phyloP scores from a whole-genome alignment of 2,329 filamentous ascomycete species.

The Aureobasidium uvarum region DNA sequence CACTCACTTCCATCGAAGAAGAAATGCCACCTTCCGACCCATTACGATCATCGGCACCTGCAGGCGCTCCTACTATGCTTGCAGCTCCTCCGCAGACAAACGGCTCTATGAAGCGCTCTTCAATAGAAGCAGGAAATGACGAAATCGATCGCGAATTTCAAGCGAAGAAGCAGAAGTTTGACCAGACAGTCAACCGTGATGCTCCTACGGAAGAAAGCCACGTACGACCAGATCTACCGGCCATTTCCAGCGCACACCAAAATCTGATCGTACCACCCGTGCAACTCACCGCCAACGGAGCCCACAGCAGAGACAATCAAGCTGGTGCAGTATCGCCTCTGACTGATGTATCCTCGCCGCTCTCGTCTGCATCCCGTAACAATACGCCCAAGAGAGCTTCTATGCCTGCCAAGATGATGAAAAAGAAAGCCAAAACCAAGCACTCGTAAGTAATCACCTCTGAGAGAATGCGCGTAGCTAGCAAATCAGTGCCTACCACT shows the following conservation, averaged over 20 bases:
- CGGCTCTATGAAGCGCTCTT: constrained; percentile 37
- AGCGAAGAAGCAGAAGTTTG: constrained; percentile 39
- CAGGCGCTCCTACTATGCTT: background rate
- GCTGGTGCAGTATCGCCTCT: constrained; percentile 35
- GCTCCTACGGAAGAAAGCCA: constrained; percentile 37
- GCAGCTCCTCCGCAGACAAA: background rate
- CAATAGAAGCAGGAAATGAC: constrained; percentile 38
- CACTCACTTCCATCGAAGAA: constrained; percentile 38
- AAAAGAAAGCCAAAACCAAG: constrained; percentile 42
- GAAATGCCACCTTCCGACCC: constrained; percentile 32
- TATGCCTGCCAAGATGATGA: constrained; percentile 31
- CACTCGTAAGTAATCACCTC: constrained; percentile 39
- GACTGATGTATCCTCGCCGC: constrained; percentile 36
- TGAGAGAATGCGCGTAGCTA: background rate
- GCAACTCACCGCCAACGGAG: constrained; percentile 23
- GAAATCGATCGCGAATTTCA: constrained; percentile 34
- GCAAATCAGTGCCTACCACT: background rate
- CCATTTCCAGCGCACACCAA: constrained; percentile 1
- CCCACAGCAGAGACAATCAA: background rate
- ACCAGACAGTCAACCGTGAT: constrained; percentile 34
- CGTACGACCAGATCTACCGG: constrained; percentile 32
- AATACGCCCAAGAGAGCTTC: constrained; percentile 35
- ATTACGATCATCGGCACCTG: background rate
- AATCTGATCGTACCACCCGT: constrained; percentile 25
- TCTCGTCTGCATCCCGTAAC: constrained; percentile 35